phyloP scores from a whole-genome alignment of 2,329 filamentous ascomycete genomes.

The Dactylellina leptospora region DNA sequence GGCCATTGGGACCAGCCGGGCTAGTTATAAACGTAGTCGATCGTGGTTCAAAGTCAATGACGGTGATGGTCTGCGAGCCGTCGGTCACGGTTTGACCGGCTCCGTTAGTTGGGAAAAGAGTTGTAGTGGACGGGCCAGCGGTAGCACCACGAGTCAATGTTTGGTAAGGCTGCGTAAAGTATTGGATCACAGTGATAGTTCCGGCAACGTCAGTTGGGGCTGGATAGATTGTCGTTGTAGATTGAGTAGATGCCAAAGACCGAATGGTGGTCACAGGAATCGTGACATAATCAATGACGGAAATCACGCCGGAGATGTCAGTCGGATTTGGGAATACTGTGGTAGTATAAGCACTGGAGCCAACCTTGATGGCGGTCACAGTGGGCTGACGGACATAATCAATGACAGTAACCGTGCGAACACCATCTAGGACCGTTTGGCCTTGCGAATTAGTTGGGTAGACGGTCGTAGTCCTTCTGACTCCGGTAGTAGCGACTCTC shows the following conservation, averaged over 20 bases:
- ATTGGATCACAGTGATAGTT: conserved; percentile 19
- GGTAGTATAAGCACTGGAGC: neutral
- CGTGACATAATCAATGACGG: neutral
- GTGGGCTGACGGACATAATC: conserved; percentile 1
- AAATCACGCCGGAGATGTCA: neutral
- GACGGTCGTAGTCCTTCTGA: conserved; percentile 1
- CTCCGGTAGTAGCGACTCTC: neutral
- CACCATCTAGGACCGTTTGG: neutral
- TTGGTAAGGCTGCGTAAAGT: neutral
- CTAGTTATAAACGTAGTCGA: neutral
- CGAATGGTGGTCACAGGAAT: conserved; percentile 3
- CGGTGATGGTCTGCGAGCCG: conserved; percentile 1
- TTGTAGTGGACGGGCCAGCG: neutral
- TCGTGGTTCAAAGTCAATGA: conserved; percentile 6
- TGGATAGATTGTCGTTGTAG: conserved; percentile 7
- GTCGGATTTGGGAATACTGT: conserved; percentile 4
- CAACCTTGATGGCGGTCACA: conserved; percentile 1
- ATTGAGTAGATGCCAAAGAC: neutral
- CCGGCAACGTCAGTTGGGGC: conserved; percentile 1
- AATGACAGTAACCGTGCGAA: neutral
- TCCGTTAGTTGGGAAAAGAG: neutral
- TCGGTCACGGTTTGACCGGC: neutral
- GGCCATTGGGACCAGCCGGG: neutral
- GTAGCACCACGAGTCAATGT: neutral
- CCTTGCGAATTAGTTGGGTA: neutral